Evolutionary conservation across 2,329 filamentous ascomycete genomes (phyloP), one percentile per base, ranked within the genome.

Genomic region (Penicillium sp.): DNA sequence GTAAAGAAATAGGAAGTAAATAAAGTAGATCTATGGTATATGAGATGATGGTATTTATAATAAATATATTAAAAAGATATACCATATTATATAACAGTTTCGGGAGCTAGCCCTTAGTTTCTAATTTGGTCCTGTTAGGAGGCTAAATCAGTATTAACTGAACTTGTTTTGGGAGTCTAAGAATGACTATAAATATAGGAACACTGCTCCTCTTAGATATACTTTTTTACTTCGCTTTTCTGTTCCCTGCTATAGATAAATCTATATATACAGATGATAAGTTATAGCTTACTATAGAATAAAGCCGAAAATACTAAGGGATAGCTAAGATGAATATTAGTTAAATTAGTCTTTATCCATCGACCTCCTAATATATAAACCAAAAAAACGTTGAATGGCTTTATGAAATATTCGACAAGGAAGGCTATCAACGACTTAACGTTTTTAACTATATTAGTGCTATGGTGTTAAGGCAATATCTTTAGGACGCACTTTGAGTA

Each of bases 231-330:
- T 26, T 9, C 14, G n/a, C 6, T 35, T 4, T 25, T 8, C 32
- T 35, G 15, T 15, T n/a, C 26, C 17, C 25, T 28, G 18, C 11
- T 15, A 45, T 45, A 21, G 38, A 41, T n/a, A 11, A 35, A 9
- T 26, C 15, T 39, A 39, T 45, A 17, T 51, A 47, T 8, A 52
- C 43, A 6, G 40, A 53, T 28, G 4, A n/a, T 17, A 41, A 56
- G 29, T 33, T 33, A 8, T 45, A 39, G 31, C 13, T 57, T 15
- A 15, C 33, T 7, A 43, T 29, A 16, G 55, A 62, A 45, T 47
- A 47, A 36, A 18, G 33, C 30, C 41, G 39, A 2, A 63, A 58
- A 45, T 58, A 56, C 36, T 35, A 55, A 48, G 52, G 57, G 33
- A 57, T 48, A 4, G 54, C 51, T 9, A 58, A 53, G 34, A 43